Conservation (phyloP, 148 eudicot species). For the Nyssa sinensis region DNA sequence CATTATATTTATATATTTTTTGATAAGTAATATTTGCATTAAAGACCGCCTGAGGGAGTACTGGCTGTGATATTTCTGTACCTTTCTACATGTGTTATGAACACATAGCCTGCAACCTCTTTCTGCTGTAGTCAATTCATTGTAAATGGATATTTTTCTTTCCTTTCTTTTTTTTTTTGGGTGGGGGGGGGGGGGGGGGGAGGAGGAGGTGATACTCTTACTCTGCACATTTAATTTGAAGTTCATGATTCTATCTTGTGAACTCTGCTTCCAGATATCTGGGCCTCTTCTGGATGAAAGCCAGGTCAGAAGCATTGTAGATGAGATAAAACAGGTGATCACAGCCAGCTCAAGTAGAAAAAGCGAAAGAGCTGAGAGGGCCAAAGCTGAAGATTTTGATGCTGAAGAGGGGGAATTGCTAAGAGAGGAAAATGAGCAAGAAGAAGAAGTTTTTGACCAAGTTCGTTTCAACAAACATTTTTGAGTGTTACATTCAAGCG, state of each 20-base stretch:
- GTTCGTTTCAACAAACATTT: slow-evolving; percentile 33
- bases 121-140: too few relatives aligned
- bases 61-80: too few relatives aligned
- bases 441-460: slow-evolving; percentile 95
- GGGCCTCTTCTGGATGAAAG: slow-evolving; percentile 78
- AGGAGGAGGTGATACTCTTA: too few relatives aligned
- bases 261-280: slow-evolving; percentile 48
- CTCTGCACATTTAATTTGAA: too few relatives aligned
- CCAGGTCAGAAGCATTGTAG: slow-evolving; percentile 86
- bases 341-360: slow-evolving; percentile 96
- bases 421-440: slow-evolving; percentile 91
- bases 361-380: slow-evolving; percentile 78
- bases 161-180: too few relatives aligned
- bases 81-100: too few relatives aligned
- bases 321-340: slow-evolving; percentile 88
- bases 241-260: background rate
- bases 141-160: too few relatives aligned
- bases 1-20: too few relatives aligned
- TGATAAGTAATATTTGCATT: too few relatives aligned
- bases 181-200: too few relatives aligned
- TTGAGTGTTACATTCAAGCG: background rate
- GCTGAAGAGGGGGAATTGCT: slow-evolving; percentile 95
- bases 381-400: slow-evolving; percentile 97
- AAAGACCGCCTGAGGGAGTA: too few relatives aligned
- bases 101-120: too few relatives aligned